These are phyloP conservation scores for Fusarium nurragi DNA, from an alignment of 2,329 filamentous ascomycete genomes.

Conservation along the genomic window DNA sequence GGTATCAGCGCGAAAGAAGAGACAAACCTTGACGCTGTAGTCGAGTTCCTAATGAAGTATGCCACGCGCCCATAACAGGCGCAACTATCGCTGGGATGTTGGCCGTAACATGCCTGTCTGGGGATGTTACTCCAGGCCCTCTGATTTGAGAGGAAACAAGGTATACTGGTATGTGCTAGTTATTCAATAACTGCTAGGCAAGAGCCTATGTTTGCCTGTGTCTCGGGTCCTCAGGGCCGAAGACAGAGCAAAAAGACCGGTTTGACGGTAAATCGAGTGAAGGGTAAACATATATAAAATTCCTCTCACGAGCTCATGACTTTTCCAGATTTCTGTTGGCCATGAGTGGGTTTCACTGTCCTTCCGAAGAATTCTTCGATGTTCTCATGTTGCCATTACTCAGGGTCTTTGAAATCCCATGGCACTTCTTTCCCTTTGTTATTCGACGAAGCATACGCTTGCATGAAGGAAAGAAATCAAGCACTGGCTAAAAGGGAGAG, in stretches of 20 bases:
- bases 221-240: background rate
- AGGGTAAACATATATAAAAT: constrained; percentile 46
- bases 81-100: constrained; percentile 12
- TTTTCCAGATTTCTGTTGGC: constrained; percentile 39
- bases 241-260: constrained; percentile 26
- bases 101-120: constrained; percentile 22
- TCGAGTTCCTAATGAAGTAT: constrained; percentile 95
- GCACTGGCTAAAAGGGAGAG: constrained; percentile 44
- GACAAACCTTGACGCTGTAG: constrained; percentile 95
- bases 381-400: constrained; percentile 22
- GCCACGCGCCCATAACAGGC: constrained; percentile 69
- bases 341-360: constrained; percentile 33
- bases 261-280: constrained; percentile 31
- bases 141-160: constrained; percentile 5
- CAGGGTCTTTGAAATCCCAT: constrained; percentile 1
- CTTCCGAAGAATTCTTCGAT: constrained; percentile 41
- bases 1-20: constrained; percentile 99
- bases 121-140: constrained; percentile 5
- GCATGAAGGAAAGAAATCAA: constrained; percentile 34
- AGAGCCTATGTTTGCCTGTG: constrained; percentile 3
- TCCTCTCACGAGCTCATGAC: constrained; percentile 51
- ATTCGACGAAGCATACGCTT: constrained; percentile 38
- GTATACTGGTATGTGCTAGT: constrained; percentile 1
- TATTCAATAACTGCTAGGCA: constrained; percentile 1
- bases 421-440: constrained; percentile 30